Conservation (phyloP, 306 rosid species). For the Astragalus glycyphyllos region DNA sequence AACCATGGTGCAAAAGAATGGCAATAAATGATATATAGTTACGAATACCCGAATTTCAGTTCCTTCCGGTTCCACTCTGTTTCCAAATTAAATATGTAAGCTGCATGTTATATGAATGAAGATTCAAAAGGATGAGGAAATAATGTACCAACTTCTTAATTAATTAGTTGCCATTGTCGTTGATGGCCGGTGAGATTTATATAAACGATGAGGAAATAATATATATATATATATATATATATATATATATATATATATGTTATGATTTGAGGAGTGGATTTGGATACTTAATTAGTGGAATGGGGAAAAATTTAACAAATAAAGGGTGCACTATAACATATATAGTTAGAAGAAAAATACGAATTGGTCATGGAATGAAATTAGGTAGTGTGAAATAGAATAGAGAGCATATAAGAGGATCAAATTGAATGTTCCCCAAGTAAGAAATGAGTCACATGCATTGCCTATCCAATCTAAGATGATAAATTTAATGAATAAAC, state of each 20-base stretch:
- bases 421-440: not conserved
- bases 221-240: no score
- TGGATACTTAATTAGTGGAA: not conserved
- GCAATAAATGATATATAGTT: not conserved
- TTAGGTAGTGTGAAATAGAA: no score
- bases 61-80: not conserved
- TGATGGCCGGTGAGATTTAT: not conserved
- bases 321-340: not conserved
- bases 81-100: not conserved
- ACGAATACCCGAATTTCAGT: not conserved
- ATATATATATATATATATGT: no score
- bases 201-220: not conserved
- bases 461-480: constrained; percentile 34
- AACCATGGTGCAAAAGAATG: not conserved
- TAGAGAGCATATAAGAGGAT: no score
- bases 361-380: not conserved
- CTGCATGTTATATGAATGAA: not conserved
- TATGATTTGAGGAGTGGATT: not conserved
- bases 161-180: not conserved
- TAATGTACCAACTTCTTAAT: no score
- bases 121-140: no score
- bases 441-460: constrained; percentile 23
- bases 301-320: not conserved
- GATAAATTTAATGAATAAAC: not conserved
- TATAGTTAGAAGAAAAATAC: not conserved